Base-by-base conservation (phyloP, 495 filamentous ascomycete species). In the Extremus antarcticus region DNA sequence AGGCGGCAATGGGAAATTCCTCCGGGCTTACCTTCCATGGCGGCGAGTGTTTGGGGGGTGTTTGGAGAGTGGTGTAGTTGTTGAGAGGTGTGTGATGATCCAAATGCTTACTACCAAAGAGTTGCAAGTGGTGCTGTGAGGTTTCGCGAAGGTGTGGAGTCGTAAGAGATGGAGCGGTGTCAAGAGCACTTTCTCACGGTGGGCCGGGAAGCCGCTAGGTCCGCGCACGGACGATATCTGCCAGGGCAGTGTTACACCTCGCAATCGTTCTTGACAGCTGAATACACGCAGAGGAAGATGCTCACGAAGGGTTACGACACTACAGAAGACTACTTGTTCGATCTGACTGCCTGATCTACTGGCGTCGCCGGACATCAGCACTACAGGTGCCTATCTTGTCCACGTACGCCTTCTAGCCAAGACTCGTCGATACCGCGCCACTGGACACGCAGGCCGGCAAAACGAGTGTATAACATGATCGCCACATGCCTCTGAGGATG, bases 11-110 rank as follows among this genome's bases (percentile, higher is more conserved):
- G 13, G n/a, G 52, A 25, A 51, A 61, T 52, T 64, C 50, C 54
- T 25, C 45, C 60, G 58, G 66, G 77, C 82, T 77, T 78, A 90
- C 86, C 86, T 79, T 90, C 86, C 86, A 90, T 90, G 73, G 71
- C 77, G 77, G 74, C 70, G 64, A 67, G 65, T 49, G 55, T 35
- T 57, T 63, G 53, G 60, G 56, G 62, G 68, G 56, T 63, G 68
- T 66, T 58, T 52, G 66, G 71, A 54, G 53, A 43, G 53, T 46
- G 35, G 38, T 35, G 51, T 32, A 47, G 24, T 35, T 4, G 29
- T 35, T 13, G 54, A 41, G 57, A 51, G 47, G 50, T 62, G 55
- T 39, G 20, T 41, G 58, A 45, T 47, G 57, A 50, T 40, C 50
- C 9, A 24, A 41, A n/a, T 29, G 32, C 50, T 3, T 13, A n/a